Conservation (phyloP, 2,329 filamentous ascomycete genomes). For the Fusarium acutatum region DNA sequence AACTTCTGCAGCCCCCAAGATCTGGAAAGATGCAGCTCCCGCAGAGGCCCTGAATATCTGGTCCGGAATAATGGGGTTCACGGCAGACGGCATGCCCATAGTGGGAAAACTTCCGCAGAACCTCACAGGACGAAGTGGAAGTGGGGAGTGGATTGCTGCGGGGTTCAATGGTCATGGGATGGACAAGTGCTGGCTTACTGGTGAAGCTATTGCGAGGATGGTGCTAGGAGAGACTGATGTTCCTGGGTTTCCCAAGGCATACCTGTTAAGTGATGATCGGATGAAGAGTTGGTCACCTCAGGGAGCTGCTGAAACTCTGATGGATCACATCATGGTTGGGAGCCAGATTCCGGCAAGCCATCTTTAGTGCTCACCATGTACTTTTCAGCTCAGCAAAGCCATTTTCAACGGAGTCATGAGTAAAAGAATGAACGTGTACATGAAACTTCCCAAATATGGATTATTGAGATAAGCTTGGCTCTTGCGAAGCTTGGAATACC, state of each 20-base stretch:
- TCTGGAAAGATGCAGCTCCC: constrained; percentile 39
- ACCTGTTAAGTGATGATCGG: constrained; percentile 6
- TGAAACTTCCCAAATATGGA: rapidly evolving
- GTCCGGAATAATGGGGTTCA: constrained; percentile 59
- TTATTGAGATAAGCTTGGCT: background rate
- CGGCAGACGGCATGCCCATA: constrained; percentile 56
- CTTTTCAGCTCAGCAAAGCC: background rate
- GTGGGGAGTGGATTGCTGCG: constrained; percentile 56
- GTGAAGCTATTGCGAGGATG: constrained; percentile 49
- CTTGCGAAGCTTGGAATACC: background rate
- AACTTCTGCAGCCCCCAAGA: constrained; percentile 47
- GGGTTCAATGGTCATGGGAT: constrained; percentile 61
- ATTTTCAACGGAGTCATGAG: background rate
- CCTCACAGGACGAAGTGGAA: constrained; percentile 25
- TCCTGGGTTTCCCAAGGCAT: constrained; percentile 29
- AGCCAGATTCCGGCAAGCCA: constrained; percentile 2
- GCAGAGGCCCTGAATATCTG: constrained; percentile 48
- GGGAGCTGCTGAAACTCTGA: constrained; percentile 20
- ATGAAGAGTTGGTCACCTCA: constrained; percentile 9
- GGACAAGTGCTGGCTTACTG: constrained; percentile 60
- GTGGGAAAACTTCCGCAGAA: constrained; percentile 54
- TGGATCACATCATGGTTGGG: constrained; percentile 24
- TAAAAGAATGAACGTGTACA: rapidly evolving
- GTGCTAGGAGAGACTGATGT: constrained; percentile 33
- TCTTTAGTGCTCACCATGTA: background rate